Conservation (phyloP, 2,329 filamentous ascomycete genomes). For the Pyrenophora tritici-repentis region DNA sequence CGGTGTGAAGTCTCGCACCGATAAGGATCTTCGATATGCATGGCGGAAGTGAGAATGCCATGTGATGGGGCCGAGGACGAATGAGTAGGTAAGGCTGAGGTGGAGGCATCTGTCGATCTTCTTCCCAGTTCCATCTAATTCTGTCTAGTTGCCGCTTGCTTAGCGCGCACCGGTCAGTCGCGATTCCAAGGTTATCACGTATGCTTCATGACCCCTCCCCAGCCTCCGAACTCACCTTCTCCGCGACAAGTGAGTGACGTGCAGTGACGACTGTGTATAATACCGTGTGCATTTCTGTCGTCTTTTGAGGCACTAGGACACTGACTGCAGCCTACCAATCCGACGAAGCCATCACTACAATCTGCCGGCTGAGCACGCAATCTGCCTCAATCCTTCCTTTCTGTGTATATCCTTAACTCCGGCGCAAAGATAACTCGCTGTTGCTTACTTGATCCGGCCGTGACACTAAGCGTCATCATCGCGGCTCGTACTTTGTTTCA, state of each 20-base stretch:
- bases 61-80: background rate
- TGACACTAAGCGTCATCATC: slow-evolving; percentile 26
- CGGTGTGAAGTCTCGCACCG: background rate
- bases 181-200: background rate
- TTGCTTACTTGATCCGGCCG: slow-evolving; percentile 23
- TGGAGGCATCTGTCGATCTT: slow-evolving; percentile 26
- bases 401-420: slow-evolving; percentile 24
- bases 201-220: slow-evolving; percentile 20
- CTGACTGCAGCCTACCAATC: slow-evolving; percentile 16
- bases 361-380: slow-evolving; percentile 2
- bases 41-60: background rate
- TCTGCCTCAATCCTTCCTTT: slow-evolving; percentile 24
- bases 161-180: slow-evolving; percentile 14
- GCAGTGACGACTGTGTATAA: slow-evolving; percentile 18
- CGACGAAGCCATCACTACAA: slow-evolving; percentile 9
- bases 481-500: slow-evolving; percentile 42
- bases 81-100: slow-evolving; percentile 20
- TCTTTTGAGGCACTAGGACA: background rate
- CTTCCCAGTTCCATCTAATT: slow-evolving; percentile 25
- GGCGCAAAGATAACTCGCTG: slow-evolving; percentile 15
- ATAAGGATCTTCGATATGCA: slow-evolving; percentile 1
- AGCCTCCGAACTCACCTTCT: slow-evolving; percentile 20
- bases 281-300: slow-evolving; percentile 9
- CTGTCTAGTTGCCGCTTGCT: slow-evolving; percentile 15
- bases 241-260: slow-evolving; percentile 17